Base-by-base conservation (phyloP, 2,329 filamentous ascomycete genomes). In the Lojkania enalia region DNA sequence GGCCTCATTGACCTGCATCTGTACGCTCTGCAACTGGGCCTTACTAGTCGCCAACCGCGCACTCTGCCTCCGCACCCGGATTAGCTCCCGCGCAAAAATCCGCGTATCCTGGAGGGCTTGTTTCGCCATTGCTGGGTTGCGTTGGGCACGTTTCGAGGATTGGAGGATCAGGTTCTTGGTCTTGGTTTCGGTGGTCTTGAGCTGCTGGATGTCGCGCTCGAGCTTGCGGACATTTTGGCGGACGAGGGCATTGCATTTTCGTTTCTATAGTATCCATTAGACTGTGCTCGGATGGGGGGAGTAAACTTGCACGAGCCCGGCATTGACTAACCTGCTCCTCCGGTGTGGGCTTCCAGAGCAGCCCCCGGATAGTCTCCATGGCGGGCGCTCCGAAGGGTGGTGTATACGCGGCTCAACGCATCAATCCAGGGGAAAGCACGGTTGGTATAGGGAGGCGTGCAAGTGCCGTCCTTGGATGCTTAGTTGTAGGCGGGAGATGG, bases 1-100 rank as follows among this genome's bases (percentile, higher is more conserved):
- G 1, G 94, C 91, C 74, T 97, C 92, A 64, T 91, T 90, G 64
- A 99, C 92, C 73, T 97, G 94, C 90, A 97, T 95, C 71, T 92
- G 86, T 32, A 99, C 92, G 56, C 87, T 92, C 66, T 86, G 85
- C 36, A 99, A 81, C 73, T 97, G 94, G 2, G 94, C 94, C 68
- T 95, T 95, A 60, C 86, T 87, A 0, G 92, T 97, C 14, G 86
- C 79, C 29, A 97, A 79, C 3, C 94, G 84, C 20, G 79, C 74
- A 14, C 79, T 80, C 52, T 90, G 85, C 67, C 86, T 88, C 54
- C 94, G 87, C 48, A 89, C 82, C 40, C 88, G 85, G 52, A 97
- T 83, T 38, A 97, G 81, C 71, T 96, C 92, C 55, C 84, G 81
- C 18, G 94, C 94, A 70, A 96, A 96, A 53, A 86, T 85, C 56